These are phyloP conservation scores for Polygonum maritimum DNA, from an alignment of 148 eudicot species.

Conservation along the genomic window DNA sequence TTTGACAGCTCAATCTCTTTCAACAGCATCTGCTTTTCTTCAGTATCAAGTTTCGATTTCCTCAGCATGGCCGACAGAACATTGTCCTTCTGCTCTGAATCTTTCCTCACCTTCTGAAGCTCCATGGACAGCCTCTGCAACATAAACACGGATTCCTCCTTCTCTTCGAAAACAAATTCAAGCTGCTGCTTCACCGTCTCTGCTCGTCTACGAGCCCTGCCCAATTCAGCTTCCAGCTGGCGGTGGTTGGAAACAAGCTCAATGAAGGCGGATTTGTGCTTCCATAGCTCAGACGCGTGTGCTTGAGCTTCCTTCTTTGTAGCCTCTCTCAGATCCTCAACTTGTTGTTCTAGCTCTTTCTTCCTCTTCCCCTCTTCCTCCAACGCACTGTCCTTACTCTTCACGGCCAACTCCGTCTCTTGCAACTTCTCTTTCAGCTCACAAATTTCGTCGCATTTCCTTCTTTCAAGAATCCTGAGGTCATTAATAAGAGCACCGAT, in stretches of 20 bases:
- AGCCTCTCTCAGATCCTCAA: slow-evolving; percentile 52
- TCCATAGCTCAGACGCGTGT: slow-evolving; percentile 53
- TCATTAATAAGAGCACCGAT: slow-evolving; percentile 55
- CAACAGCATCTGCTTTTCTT: slow-evolving; percentile 50
- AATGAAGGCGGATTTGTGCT: slow-evolving; percentile 75
- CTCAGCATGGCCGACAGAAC: slow-evolving; percentile 72
- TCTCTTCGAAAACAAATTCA: slow-evolving; percentile 51
- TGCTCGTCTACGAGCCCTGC: slow-evolving; percentile 64
- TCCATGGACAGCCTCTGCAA: slow-evolving; percentile 55
- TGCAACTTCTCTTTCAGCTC: slow-evolving; percentile 48
- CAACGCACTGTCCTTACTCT: slow-evolving; percentile 44
- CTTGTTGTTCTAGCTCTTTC: slow-evolving; percentile 45
- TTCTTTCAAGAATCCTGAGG: slow-evolving; percentile 32
- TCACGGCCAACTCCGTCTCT: slow-evolving; percentile 32
- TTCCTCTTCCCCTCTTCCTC: slow-evolving; percentile 44
- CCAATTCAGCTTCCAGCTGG: slow-evolving; percentile 81
- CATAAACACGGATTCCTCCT: slow-evolving; percentile 63
- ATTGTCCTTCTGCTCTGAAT: slow-evolving; percentile 71
- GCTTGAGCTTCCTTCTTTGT: slow-evolving; percentile 45
- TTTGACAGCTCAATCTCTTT: slow-evolving; percentile 60
- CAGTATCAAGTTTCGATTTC: slow-evolving; percentile 54
- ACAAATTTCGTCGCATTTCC: slow-evolving; percentile 32
- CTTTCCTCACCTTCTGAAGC: slow-evolving; percentile 45
- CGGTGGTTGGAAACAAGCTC: slow-evolving; percentile 87
- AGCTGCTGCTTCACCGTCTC: slow-evolving; percentile 65